A percentile compares a stretch with the other conserved stretches of the same genome.
These are phyloP conservation scores for Phanerochaete sordida DNA, from an alignment of 768 basidiomycete species.

Conservation along the genomic window DNA sequence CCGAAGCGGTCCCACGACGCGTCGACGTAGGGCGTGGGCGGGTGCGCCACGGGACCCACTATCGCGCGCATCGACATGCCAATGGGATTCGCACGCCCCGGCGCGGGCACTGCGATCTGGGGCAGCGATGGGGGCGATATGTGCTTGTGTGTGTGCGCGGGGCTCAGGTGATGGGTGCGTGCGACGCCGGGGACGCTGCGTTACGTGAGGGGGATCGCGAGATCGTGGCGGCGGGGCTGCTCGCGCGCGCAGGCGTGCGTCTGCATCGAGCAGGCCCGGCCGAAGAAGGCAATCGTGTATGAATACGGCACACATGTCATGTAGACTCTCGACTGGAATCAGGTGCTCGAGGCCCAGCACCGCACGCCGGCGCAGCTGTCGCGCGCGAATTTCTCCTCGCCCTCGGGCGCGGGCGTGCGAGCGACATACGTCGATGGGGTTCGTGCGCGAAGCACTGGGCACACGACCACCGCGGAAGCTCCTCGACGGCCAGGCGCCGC, in stretches of 20 bases:
- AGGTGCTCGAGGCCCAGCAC: not conserved
- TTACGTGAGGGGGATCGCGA: not conserved
- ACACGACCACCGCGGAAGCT: not conserved
- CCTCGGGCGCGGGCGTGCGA: too few relatives aligned
- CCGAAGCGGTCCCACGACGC: conserved; percentile 47
- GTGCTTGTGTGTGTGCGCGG: not conserved
- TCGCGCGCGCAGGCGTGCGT: not conserved
- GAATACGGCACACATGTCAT: not conserved
- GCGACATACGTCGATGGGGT: too few relatives aligned
- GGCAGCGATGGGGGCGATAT: not conserved
- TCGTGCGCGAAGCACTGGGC: not conserved
- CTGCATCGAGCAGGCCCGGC: not conserved
- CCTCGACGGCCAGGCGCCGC: not conserved
- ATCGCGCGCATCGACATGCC: too few relatives aligned
- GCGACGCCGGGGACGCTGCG: not conserved
- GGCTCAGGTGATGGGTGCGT: not conserved
- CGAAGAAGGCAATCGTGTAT: not conserved
- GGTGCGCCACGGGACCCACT: too few relatives aligned
- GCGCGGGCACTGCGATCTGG: not conserved
- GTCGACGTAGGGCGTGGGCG: not conserved
- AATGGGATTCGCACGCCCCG: not conserved
- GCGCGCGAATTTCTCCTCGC: not conserved
- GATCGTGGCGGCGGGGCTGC: not conserved
- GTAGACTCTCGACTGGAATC: too few relatives aligned
- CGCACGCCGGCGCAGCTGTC: too few relatives aligned